phyloP scores from a whole-genome alignment of 176 grass and related monocot species.

The Oryza longistaminata region DNA sequence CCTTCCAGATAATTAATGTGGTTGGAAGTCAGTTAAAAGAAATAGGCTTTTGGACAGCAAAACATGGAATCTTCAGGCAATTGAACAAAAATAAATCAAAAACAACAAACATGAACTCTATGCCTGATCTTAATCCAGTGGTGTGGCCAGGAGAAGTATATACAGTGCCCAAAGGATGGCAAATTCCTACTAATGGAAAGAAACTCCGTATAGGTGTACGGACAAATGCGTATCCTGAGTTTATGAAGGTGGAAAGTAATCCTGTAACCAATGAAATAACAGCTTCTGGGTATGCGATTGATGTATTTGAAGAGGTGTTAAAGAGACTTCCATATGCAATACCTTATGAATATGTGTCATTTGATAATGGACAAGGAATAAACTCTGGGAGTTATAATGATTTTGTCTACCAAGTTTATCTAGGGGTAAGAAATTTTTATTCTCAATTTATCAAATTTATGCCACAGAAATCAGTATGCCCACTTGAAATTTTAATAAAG shows the following conservation, averaged over 20 bases:
- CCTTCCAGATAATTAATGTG: constrained; percentile 70
- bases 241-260: constrained; percentile 50
- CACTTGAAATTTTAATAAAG: not conserved
- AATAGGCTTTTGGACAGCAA: constrained; percentile 57
- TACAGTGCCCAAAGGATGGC: constrained; percentile 52
- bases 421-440: constrained; percentile 23
- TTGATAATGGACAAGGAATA: constrained; percentile 8
- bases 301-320: constrained; percentile 48
- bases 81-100: constrained; percentile 12
- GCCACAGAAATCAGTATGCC: not conserved
- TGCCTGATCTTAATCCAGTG: constrained; percentile 17
- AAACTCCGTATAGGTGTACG: constrained; percentile 51
- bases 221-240: constrained; percentile 32
- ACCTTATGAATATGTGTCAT: constrained; percentile 46
- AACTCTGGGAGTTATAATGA: constrained; percentile 39
- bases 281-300: constrained; percentile 42
- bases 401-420: constrained; percentile 46
- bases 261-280: constrained; percentile 24
- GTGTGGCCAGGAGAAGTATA: constrained; percentile 50
- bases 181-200: constrained; percentile 32
- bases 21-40: not conserved
- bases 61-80: constrained; percentile 28
- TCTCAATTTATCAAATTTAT: not conserved
- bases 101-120: constrained; percentile 9
- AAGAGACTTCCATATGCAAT: constrained; percentile 45